A percentile compares a stretch with the other conserved stretches of the same genome.
Conservation (phyloP, 768 basidiomycete genomes). For the Hericium coralloides region DNA sequence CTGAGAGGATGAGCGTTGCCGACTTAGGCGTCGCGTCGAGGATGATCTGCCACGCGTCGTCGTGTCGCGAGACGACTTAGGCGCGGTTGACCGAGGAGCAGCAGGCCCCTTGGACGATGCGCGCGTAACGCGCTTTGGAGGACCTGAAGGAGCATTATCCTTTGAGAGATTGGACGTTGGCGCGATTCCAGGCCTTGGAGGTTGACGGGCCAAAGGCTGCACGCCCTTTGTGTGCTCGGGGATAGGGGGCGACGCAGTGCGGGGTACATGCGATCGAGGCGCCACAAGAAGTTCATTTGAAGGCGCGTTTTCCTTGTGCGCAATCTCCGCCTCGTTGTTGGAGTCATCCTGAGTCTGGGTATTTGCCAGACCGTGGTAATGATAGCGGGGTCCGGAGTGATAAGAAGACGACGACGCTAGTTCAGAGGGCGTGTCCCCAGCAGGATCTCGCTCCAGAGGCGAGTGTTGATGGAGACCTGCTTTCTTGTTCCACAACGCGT, state of each 20-base stretch:
- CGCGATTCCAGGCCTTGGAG: neutral
- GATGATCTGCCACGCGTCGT: constrained; percentile 12
- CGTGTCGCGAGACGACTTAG: neutral
- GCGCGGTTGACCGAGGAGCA: neutral
- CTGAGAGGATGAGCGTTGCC: constrained; percentile 35
- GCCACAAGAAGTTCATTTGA: constrained; percentile 3
- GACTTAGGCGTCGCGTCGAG: constrained; percentile 17
- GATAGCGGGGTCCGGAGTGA: constrained; percentile 36
- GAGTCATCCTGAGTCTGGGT: constrained; percentile 40
- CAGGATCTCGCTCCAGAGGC: constrained; percentile 13
- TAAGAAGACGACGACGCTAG: constrained; percentile 15
- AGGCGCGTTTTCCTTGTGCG: constrained; percentile 10
- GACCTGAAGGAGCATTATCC: neutral
- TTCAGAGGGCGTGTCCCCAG: constrained; percentile 11
- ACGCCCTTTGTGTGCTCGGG: neutral
- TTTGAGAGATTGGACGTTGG: neutral
- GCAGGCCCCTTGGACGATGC: neutral
- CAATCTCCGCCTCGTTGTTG: constrained; percentile 6
- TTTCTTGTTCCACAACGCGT: neutral
- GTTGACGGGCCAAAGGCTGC: neutral
- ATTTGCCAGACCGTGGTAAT: constrained; percentile 46
- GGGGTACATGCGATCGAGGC: neutral
- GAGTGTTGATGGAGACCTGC: constrained; percentile 7
- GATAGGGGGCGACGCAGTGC: too few relatives aligned
- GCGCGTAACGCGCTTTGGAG: neutral